Base-by-base conservation (phyloP, 129 eudicot species). In the Flaveria trinervia region DNA sequence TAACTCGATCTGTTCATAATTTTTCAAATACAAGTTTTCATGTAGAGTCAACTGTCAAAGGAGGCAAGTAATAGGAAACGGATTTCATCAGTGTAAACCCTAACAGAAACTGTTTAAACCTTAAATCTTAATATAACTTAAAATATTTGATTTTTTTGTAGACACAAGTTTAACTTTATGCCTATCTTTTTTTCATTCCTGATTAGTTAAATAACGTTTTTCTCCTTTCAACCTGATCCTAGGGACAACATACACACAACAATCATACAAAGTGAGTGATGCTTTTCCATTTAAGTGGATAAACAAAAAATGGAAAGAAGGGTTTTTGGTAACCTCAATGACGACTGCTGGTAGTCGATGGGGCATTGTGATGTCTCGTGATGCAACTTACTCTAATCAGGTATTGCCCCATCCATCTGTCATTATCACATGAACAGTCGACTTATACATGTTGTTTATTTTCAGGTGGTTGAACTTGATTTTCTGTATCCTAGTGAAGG, bases 271-370 rank as follows among this genome's bases (percentile, higher is more conserved):
- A 89, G 95, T 88, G 22, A 89, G 97, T 28, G 95, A 91, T 9
- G 87, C 87, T 16, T 91, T 91, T 72, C 97, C 97, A 7, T 91
- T 85, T 70, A 91, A 91, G 52, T 92, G 97, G 97, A 89, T 92
- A 45, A 92, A 87, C 79, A 92, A 89, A 79, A 92, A 92, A 80
- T 92, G 97, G 97, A 92, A 83, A 66, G 97, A 92, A 70, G 95
- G 92, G 70, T 92, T 92, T 78, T 76, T 74, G 30, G 97, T 92
- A 13, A 92, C 97, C 50, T 83, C 95, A 41, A 92, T 92, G 97
- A 83, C 97, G 12, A 89, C 95, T 28, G 83, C 97, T 0, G 95
- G 97, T 66, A 88, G 81, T 77, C 80, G 95, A 60, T 92, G 97
- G 97, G 97, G 88, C 8, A 78, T 92, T 9, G 88, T 92, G 7